Evolutionary conservation across 2,329 filamentous ascomycete genomes (phyloP).

Genomic region (Cytospora piceicola): DNA sequence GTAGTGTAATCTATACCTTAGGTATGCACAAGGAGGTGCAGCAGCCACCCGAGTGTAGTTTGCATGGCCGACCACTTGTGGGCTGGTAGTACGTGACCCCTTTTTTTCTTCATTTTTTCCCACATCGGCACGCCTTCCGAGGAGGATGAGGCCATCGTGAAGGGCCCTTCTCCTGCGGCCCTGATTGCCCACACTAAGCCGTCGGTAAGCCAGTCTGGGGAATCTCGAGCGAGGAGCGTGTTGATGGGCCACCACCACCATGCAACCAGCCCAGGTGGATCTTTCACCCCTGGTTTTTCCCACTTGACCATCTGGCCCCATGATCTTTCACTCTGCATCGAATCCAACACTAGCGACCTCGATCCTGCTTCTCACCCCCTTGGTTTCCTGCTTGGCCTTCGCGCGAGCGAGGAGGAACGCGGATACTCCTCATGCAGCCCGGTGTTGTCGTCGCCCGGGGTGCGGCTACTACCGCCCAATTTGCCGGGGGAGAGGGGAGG

Average conservation of each 20-base stretch:
- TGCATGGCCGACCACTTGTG: constrained; percentile 1
- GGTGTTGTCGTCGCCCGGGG: background rate
- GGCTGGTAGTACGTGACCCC: background rate
- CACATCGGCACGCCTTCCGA: background rate
- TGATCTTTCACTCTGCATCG: constrained; percentile 4
- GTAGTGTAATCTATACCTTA: no score
- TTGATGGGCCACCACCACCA: background rate
- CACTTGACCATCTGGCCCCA: background rate
- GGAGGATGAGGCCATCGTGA: constrained; percentile 28
- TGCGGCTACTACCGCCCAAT: background rate
- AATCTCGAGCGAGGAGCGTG: background rate
- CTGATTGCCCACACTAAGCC: constrained; percentile 8
- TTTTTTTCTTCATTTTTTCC: background rate
- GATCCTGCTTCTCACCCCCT: background rate
- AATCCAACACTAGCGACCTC: background rate
- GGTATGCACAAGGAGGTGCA: background rate
- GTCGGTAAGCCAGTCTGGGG: background rate
- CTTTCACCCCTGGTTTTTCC: background rate
- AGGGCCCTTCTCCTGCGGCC: background rate
- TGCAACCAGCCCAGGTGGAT: constrained; percentile 11
- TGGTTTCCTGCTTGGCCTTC: background rate
- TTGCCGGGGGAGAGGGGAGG: background rate
- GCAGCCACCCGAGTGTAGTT: background rate
- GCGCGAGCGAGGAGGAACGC: background rate
- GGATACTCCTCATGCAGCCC: background rate